phyloP scores from a whole-genome alignment of 2,329 filamentous ascomycete genomes.

The Calonectria pseudoreteaudii region DNA sequence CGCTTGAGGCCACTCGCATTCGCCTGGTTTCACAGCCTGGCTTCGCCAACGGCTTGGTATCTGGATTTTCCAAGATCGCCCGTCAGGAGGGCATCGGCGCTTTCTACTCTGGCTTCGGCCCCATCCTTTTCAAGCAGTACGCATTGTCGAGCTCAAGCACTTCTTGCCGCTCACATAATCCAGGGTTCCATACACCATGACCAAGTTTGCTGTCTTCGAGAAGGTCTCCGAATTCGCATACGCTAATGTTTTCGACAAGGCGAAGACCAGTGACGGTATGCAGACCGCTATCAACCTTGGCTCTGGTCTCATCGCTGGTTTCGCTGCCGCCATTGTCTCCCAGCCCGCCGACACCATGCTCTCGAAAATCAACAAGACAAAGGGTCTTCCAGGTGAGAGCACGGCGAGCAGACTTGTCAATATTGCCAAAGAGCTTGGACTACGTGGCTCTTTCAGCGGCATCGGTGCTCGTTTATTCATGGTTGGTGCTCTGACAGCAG shows the following conservation, averaged over 20 bases:
- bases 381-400: constrained; percentile 86
- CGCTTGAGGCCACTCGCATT: constrained; percentile 92
- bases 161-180: neutral
- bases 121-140: neutral
- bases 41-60: neutral
- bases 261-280: constrained; percentile 37
- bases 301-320: constrained; percentile 68
- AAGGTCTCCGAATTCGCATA: neutral
- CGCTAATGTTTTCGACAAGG: neutral
- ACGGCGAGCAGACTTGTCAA: constrained; percentile 85
- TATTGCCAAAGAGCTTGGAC: constrained; percentile 53
- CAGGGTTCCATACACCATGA: constrained; percentile 1
- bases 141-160: neutral
- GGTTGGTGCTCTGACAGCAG: neutral
- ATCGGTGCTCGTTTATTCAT: neutral
- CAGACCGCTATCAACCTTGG: constrained; percentile 86
- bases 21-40: constrained; percentile 86
- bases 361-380: constrained; percentile 95
- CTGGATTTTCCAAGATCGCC: neutral
- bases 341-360: constrained; percentile 96
- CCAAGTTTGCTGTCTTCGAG: neutral
- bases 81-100: neutral
- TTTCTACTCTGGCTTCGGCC: neutral
- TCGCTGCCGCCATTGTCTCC: constrained; percentile 87
- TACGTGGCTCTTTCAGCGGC: neutral